phyloP scores from a whole-genome alignment of 2,329 filamentous ascomycete species.

The Aspergillus viridinutans region DNA sequence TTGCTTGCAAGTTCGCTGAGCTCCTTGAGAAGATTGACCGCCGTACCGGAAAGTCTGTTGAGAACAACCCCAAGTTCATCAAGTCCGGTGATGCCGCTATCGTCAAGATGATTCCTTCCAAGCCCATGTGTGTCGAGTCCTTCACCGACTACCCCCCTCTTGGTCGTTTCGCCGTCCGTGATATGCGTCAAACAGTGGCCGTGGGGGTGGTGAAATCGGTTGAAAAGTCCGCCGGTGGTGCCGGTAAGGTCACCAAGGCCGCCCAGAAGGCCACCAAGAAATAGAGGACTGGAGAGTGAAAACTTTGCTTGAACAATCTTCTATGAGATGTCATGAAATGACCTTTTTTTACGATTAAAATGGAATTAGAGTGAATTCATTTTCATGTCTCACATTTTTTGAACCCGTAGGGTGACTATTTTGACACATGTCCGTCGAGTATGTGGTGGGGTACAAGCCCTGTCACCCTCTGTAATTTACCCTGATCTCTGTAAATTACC shows the following conservation, averaged over 20 bases:
- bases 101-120: constrained; percentile 99
- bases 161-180: constrained; percentile 99
- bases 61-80: constrained; percentile 96
- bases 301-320: constrained; percentile 36
- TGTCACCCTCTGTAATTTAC: too few species aligned
- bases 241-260: constrained; percentile 61
- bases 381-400: too few species aligned
- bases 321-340: background rate
- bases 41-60: constrained; percentile 97
- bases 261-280: constrained; percentile 55
- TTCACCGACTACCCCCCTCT: constrained; percentile 99
- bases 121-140: constrained; percentile 99
- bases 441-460: too few species aligned
- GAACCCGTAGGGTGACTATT: too few species aligned
- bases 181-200: constrained; percentile 59
- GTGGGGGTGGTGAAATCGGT: constrained; percentile 61
- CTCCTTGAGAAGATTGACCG: constrained; percentile 99
- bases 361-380: too few species aligned
- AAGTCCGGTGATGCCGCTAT: constrained; percentile 99
- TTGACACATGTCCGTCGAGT: too few species aligned
- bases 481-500: too few species aligned
- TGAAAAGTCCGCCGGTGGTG: constrained; percentile 56
- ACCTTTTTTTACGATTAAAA: background rate
- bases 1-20: constrained; percentile 99
- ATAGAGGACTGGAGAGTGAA: constrained; percentile 44